phyloP scores from a whole-genome alignment of 2,329 filamentous ascomycete genomes.

The Blastomyces silverae region DNA sequence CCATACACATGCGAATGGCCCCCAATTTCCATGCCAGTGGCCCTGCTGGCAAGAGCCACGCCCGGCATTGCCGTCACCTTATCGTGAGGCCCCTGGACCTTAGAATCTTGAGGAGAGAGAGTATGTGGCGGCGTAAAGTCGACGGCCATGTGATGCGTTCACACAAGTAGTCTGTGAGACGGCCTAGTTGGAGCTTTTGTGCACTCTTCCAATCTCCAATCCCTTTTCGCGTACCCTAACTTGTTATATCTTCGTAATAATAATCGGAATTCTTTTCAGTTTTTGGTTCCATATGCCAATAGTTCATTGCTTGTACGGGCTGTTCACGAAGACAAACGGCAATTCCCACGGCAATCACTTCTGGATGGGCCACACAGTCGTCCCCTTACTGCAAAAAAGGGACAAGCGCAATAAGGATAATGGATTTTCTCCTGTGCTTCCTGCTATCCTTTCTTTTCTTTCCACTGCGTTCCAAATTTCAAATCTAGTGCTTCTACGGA shows the following conservation, averaged over 20 bases:
- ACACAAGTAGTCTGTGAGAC: neutral
- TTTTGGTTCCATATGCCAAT: conserved; percentile 2
- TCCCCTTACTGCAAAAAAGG: neutral
- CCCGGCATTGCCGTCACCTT: conserved; percentile 4
- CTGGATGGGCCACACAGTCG: neutral
- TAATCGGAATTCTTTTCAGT: neutral
- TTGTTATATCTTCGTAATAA: neutral
- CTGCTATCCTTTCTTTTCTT: neutral
- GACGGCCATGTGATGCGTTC: conserved; percentile 1
- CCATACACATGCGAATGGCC: neutral
- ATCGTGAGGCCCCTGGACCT: neutral
- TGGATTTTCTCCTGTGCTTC: neutral
- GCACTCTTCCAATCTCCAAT: neutral
- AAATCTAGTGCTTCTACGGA: too few species aligned
- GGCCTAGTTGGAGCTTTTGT: neutral
- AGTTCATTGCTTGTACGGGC: neutral
- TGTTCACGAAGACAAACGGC: neutral
- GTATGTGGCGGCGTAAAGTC: neutral
- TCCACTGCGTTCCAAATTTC: neutral
- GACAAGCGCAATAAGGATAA: neutral
- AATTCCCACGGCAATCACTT: neutral
- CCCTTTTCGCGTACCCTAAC: neutral
- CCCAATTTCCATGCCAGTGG: neutral
- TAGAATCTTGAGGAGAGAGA: neutral
- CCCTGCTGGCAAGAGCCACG: neutral